Evolutionary conservation across 2,329 filamentous ascomycete species (phyloP), one percentile per base, ranked within the genome.

Genomic region (Orbilia javanica): DNA sequence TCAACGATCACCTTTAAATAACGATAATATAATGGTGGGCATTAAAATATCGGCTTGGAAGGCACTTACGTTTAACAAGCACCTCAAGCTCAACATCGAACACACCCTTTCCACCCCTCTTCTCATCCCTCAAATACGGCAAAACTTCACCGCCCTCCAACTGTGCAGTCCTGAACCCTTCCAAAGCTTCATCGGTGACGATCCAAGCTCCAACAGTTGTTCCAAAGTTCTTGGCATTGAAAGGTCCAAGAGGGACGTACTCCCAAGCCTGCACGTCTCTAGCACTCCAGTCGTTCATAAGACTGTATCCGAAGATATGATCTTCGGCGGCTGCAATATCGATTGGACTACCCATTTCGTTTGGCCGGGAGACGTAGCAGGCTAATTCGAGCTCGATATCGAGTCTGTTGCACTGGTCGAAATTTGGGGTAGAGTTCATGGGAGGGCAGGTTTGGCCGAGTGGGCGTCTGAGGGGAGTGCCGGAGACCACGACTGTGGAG

Each of bases 241-340:
- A 95, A 0, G 93, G 93, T 0, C 93, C 93, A 6, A 95, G 85
- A 0, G 93, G 93, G 7, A 94, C 88, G 80, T 94, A 94, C 84
- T 96, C 93, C 92, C 92, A 96, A 0, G 88, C 88, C 83, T 96
- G 93, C 62, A 96, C 90, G 81, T 96, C 93, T 79, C 93, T 86
- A 3, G 93, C 93, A 66, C 64, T 72, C 93, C 93, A 96, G 84
- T 96, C 93, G 81, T 96, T 96, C 87, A 96, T 88, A 72, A 96
- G 84, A 0, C 96, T 93, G 27, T 93, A 87, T 13, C 93, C 93
- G 82, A 96, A 96, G 29, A 96, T 87, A 81, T 90, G 87, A 18
- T 92, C 88, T 66, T 90, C 89, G 0, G 93, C 93, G 52, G 90
- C 85, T 1, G 85, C 84, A 22, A 94, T 88, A 0, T 86, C 84